Evolutionary conservation across 192 early-diverging fungal genomes (phyloP).

Genomic region (Podila epicladia): DNA sequence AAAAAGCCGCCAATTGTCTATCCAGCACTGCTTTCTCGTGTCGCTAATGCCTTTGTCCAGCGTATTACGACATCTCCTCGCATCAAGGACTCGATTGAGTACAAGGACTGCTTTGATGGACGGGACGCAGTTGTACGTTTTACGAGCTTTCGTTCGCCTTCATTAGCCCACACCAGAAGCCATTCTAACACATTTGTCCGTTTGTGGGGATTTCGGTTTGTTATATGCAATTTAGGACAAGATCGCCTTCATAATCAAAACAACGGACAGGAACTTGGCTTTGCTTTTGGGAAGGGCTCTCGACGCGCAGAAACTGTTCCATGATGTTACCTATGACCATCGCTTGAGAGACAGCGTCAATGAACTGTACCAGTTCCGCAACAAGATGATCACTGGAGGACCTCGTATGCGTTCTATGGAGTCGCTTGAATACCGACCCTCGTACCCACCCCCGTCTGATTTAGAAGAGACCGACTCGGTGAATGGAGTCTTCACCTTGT

Average conservation of each 20-base stretch:
- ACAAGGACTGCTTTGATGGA: constrained; percentile 88
- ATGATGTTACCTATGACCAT: constrained; percentile 90
- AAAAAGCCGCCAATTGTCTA: constrained; percentile 67
- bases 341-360: constrained; percentile 84
- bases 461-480: constrained; percentile 58
- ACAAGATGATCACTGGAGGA: constrained; percentile 49
- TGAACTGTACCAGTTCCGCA: constrained; percentile 87
- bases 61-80: constrained; percentile 68
- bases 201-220: constrained; percentile 9
- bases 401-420: constrained; percentile 40
- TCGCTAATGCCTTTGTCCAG: constrained; percentile 71
- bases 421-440: constrained; percentile 22
- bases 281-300: constrained; percentile 88
- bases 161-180: background rate
- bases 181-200: no score
- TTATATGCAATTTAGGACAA: constrained; percentile 65
- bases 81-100: constrained; percentile 82
- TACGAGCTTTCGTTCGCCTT: background rate
- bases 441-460: constrained; percentile 18
- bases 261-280: constrained; percentile 88
- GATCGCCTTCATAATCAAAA: constrained; percentile 79
- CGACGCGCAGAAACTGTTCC: constrained; percentile 91
- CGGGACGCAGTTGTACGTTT: constrained; percentile 83
- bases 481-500: constrained; percentile 89
- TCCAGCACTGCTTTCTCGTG: constrained; percentile 76